Conservation (phyloP, 2,329 filamentous ascomycete species). For the Fusarium humuli region DNA sequence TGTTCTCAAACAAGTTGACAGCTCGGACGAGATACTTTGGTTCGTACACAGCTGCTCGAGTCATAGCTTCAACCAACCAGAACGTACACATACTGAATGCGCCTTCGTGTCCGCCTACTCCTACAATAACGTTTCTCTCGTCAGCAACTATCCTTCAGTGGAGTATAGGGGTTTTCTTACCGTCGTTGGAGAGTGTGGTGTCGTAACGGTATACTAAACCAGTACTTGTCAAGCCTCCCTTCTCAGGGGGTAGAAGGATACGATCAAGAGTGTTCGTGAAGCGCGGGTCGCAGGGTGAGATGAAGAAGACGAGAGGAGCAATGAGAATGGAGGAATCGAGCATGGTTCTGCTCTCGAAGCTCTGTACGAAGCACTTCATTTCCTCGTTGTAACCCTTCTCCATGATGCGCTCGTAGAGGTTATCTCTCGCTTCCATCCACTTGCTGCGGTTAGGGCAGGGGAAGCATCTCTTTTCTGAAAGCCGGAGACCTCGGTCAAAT, state of each 20-base stretch:
- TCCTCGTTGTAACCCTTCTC: conserved; percentile 79
- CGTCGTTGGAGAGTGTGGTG: conserved; percentile 75
- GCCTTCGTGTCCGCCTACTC: conserved; percentile 79
- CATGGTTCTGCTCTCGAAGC: conserved; percentile 76
- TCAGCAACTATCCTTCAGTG: conserved; percentile 8
- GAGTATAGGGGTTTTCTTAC: conserved; percentile 54
- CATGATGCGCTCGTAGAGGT: conserved; percentile 81
- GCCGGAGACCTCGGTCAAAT: conserved; percentile 78
- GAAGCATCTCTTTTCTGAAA: conserved; percentile 79
- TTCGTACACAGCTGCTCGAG: conserved; percentile 73
- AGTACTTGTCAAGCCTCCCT: conserved; percentile 79
- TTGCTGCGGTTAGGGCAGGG: conserved; percentile 76
- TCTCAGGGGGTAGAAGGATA: conserved; percentile 78
- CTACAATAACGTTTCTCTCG: conserved; percentile 52
- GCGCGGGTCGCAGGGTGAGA: conserved; percentile 79
- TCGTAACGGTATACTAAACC: conserved; percentile 83
- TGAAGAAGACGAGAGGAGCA: conserved; percentile 83
- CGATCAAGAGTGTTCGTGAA: conserved; percentile 78
- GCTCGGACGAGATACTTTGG: conserved; percentile 71
- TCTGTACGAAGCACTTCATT: conserved; percentile 78
- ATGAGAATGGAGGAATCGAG: conserved; percentile 82
- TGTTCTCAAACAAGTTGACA: conserved; percentile 80
- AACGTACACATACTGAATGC: conserved; percentile 87
- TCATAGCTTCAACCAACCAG: conserved; percentile 84
- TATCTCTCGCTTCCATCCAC: conserved; percentile 75